These are phyloP conservation scores for Ceratobasidium sp. DNA, from an alignment of 1,284 basidiomycete species.

Conservation along the genomic window DNA sequence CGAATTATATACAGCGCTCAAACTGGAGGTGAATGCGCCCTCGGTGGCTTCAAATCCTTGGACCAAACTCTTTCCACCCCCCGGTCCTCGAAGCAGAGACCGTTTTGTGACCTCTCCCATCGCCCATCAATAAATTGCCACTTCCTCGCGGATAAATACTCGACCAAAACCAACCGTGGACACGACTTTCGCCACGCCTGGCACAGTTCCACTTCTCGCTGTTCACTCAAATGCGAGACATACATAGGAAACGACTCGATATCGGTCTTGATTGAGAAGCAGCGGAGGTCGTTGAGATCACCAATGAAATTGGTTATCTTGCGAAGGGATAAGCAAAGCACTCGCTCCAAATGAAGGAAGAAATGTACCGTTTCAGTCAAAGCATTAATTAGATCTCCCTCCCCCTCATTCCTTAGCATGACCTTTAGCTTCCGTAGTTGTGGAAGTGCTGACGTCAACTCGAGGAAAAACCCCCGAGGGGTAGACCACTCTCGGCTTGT, in stretches of 20 bases:
- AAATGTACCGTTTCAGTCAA: constrained; percentile 26
- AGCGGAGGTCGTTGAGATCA: constrained; percentile 33
- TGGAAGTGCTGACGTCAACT: constrained; percentile 34
- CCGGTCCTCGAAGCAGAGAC: neutral
- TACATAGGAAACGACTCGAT: constrained; percentile 15
- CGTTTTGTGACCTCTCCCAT: neutral
- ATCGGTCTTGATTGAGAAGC: constrained; percentile 26
- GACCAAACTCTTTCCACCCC: neutral
- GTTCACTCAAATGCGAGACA: constrained; percentile 10
- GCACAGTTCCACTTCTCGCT: constrained; percentile 26
- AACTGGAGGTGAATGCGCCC: constrained; percentile 24
- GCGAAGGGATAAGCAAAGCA: neutral
- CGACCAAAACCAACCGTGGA: constrained; percentile 14
- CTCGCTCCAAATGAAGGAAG: neutral
- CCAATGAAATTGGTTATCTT: constrained; percentile 19
- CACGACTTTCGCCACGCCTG: constrained; percentile 26
- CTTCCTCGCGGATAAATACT: constrained; percentile 22
- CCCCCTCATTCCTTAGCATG: constrained; percentile 34
- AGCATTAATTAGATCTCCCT: constrained; percentile 18
- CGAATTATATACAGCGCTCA: constrained; percentile 13
- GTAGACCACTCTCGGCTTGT: constrained; percentile 42
- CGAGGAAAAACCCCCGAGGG: constrained; percentile 31
- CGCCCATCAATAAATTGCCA: constrained; percentile 13
- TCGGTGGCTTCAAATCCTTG: constrained; percentile 26
- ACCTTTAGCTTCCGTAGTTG: constrained; percentile 7